phyloP scores from a whole-genome alignment of 2,329 filamentous ascomycete genomes.

The Herpotrichia juniperi region DNA sequence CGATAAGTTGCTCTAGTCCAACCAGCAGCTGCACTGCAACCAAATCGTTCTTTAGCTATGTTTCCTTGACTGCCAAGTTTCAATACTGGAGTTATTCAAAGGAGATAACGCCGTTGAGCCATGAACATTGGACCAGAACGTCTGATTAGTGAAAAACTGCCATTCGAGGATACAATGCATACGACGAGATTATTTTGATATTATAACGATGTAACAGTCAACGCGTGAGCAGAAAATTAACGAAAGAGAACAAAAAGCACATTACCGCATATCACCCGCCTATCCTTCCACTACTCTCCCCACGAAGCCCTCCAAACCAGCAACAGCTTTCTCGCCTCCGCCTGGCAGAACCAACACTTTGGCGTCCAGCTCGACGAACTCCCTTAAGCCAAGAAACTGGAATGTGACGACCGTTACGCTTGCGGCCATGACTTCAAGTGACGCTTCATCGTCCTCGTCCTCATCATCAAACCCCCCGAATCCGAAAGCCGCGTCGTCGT shows the following conservation, averaged over 20 bases:
- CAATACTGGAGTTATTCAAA: too few species aligned
- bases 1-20: too few species aligned
- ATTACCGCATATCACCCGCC: background rate
- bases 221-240: background rate
- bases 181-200: too few species aligned
- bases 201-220: background rate
- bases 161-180: too few species aligned
- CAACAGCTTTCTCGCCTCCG: constrained; percentile 58
- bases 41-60: too few species aligned
- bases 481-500: constrained; percentile 46
- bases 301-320: constrained; percentile 74
- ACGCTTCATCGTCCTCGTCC: constrained; percentile 51
- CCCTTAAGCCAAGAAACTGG: constrained; percentile 70
- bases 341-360: constrained; percentile 75
- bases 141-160: too few species aligned
- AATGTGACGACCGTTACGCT: constrained; percentile 62
- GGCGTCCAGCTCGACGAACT: constrained; percentile 76
- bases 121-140: too few species aligned
- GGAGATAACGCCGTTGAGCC: too few species aligned
- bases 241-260: background rate
- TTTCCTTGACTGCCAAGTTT: too few species aligned
- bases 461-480: constrained; percentile 57
- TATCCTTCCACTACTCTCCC: constrained; percentile 60
- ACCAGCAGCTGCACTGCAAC: too few species aligned
- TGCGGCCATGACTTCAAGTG: background rate